A percentile compares a stretch with the other conserved stretches of the same genome.
Evolutionary conservation across 2,329 filamentous ascomycete species (phyloP).

Genomic region (Tothia fuscella): DNA sequence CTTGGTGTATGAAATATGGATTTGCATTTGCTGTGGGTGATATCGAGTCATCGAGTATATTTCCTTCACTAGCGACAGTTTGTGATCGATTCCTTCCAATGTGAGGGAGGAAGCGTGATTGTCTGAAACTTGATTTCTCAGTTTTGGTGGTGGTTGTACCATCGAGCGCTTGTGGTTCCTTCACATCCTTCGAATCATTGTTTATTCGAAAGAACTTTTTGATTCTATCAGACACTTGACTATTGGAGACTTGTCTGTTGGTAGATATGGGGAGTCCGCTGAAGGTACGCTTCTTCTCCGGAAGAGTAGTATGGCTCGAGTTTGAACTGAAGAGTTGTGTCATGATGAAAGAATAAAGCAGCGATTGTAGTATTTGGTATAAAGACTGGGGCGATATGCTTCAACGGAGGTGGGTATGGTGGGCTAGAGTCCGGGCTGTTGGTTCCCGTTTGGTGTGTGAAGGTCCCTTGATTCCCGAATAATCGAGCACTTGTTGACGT

Average conservation of each 20-base stretch:
- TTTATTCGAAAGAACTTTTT: constrained; percentile 60
- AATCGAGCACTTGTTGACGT: too few species aligned
- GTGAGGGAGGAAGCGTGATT: constrained; percentile 79
- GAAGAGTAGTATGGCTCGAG: constrained; percentile 24
- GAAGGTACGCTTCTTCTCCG: constrained; percentile 31
- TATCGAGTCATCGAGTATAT: constrained; percentile 74
- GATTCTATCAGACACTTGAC: constrained; percentile 50
- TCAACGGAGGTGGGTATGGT: too few species aligned
- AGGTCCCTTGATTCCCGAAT: too few species aligned
- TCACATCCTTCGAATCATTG: constrained; percentile 33
- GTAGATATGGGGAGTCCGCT: constrained; percentile 32
- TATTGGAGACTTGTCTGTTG: constrained; percentile 37
- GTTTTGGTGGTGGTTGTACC: constrained; percentile 12
- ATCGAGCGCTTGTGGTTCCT: constrained; percentile 11
- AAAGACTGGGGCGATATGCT: too few species aligned
- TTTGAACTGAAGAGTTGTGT: constrained; percentile 32
- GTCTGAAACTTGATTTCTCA: constrained; percentile 57
- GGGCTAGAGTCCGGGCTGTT: too few species aligned
- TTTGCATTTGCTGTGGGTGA: constrained; percentile 92
- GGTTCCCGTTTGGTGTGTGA: too few species aligned
- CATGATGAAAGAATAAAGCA: too few species aligned
- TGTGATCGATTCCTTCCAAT: constrained; percentile 80
- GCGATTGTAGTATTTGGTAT: too few species aligned
- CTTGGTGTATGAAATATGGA: constrained; percentile 95
- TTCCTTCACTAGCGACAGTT: constrained; percentile 86